These are phyloP conservation scores for Asterophora parasitica DNA, from an alignment of 768 basidiomycete genomes.

Conservation along the genomic window DNA sequence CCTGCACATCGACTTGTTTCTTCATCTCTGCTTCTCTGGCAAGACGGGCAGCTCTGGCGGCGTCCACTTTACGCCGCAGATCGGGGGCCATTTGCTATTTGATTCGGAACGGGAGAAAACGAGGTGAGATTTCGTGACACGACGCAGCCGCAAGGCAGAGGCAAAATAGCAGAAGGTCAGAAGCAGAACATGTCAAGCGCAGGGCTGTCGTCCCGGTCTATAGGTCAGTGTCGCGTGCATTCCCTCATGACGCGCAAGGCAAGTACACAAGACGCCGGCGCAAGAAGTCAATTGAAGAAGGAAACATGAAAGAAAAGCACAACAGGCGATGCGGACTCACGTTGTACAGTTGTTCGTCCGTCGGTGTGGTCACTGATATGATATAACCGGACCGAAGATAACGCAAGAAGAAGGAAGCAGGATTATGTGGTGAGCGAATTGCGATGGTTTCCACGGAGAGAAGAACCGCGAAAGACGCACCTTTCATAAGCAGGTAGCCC, in stretches of 20 bases:
- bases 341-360: slow-evolving; percentile 50
- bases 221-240: too few relatives aligned
- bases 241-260: background rate
- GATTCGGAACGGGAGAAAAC: slow-evolving; percentile 5
- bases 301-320: slow-evolving; percentile 11
- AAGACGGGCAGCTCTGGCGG: slow-evolving; percentile 45
- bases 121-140: slow-evolving; percentile 3
- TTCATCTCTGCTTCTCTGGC: slow-evolving; percentile 51
- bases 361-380: slow-evolving; percentile 42
- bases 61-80: slow-evolving; percentile 59
- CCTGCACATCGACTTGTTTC: slow-evolving; percentile 50
- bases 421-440: slow-evolving; percentile 7
- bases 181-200: slow-evolving; percentile 5
- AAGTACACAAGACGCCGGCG: background rate
- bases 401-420: slow-evolving; percentile 7
- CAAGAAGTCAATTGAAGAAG: slow-evolving; percentile 3
- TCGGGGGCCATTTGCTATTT: slow-evolving; percentile 62
- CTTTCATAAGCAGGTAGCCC: slow-evolving; percentile 58
- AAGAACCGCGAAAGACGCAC: slow-evolving; percentile 30
- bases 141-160: background rate
- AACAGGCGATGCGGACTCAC: slow-evolving; percentile 28
- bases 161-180: slow-evolving; percentile 1
- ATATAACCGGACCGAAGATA: slow-evolving; percentile 12
- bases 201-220: background rate
- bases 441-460: slow-evolving; percentile 7